These are phyloP conservation scores for Kodamaea ohmeri DNA, from an alignment of 1,139 yeast genomes.

Conservation along the genomic window DNA sequence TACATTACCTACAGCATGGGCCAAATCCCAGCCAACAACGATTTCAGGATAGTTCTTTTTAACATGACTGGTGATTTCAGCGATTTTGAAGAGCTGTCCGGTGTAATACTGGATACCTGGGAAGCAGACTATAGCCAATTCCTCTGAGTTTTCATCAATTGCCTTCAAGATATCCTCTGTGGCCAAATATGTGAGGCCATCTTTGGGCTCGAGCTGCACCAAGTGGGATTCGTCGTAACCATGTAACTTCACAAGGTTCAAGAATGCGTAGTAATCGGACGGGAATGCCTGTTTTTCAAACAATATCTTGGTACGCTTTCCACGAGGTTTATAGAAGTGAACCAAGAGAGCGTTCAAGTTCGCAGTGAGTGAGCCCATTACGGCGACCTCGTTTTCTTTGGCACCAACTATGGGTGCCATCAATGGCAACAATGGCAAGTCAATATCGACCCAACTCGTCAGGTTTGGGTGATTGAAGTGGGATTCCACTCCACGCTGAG, in stretches of 20 bases:
- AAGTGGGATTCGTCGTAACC: slow-evolving; percentile 60
- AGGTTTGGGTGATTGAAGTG: slow-evolving; percentile 70
- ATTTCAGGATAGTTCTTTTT: slow-evolving; percentile 44
- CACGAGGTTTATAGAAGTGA: slow-evolving; percentile 70
- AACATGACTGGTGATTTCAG: slow-evolving; percentile 59
- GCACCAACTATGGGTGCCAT: slow-evolving; percentile 80
- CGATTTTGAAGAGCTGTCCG: slow-evolving; percentile 81
- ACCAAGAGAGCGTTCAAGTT: slow-evolving; percentile 73
- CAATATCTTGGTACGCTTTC: slow-evolving; percentile 61
- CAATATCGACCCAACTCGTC: slow-evolving; percentile 80
- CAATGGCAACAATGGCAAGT: slow-evolving; percentile 67
- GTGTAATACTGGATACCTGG: slow-evolving; percentile 93
- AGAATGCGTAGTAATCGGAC: slow-evolving; percentile 84
- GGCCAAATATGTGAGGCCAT: slow-evolving; percentile 53
- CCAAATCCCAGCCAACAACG: slow-evolving; percentile 90
- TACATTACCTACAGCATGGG: slow-evolving; percentile 92
- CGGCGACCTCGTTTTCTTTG: slow-evolving; percentile 67
- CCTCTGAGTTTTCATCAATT: slow-evolving; percentile 58
- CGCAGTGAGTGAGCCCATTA: slow-evolving; percentile 82
- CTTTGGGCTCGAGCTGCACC: slow-evolving; percentile 52
- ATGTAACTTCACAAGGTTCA: slow-evolving; percentile 65
- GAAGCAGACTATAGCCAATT: slow-evolving; percentile 70
- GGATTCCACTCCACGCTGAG: slow-evolving; percentile 72
- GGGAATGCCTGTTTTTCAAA: slow-evolving; percentile 90
- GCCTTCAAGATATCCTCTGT: slow-evolving; percentile 60